These are phyloP conservation scores for Heritiera fomes DNA, from an alignment of 345 rosid species.

Conservation along the genomic window DNA sequence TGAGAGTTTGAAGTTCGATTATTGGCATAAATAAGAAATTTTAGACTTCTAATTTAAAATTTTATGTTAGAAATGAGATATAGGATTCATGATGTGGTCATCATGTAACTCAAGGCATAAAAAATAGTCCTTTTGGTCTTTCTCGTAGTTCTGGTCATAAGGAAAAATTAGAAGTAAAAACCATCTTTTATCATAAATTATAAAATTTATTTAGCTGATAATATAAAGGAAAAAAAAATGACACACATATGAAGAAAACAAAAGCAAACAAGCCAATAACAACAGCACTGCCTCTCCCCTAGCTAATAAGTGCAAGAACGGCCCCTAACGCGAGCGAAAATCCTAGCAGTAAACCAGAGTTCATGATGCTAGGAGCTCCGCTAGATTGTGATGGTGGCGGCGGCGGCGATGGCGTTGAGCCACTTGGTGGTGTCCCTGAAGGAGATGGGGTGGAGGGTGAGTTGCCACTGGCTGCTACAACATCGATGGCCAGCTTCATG, in stretches of 20 bases:
- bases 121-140: not conserved
- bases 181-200: not conserved
- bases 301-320: slow-evolving; percentile 28
- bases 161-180: not conserved
- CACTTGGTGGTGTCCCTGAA: slow-evolving; percentile 20
- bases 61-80: not conserved
- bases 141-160: not conserved
- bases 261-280: not conserved
- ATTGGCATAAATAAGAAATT: not conserved
- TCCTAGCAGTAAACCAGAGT: slow-evolving; percentile 24
- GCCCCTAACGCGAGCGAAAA: slow-evolving; percentile 28
- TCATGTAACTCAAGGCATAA: not conserved
- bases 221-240: not conserved
- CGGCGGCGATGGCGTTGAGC: slow-evolving; percentile 22
- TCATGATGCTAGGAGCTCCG: slow-evolving; percentile 22
- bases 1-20: not conserved
- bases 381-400: slow-evolving; percentile 25
- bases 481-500: slow-evolving; percentile 53
- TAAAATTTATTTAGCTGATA: slow-evolving; percentile 13
- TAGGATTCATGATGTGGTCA: not conserved
- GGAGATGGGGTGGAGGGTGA: slow-evolving; percentile 15
- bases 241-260: not conserved
- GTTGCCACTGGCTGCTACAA: slow-evolving; percentile 30
- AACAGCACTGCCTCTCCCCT: slow-evolving; percentile 69
- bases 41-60: not conserved